Evolutionary conservation across 495 filamentous ascomycete species (phyloP), one percentile per base, ranked within the genome.

Genomic region (Rhypophila decipiens): DNA sequence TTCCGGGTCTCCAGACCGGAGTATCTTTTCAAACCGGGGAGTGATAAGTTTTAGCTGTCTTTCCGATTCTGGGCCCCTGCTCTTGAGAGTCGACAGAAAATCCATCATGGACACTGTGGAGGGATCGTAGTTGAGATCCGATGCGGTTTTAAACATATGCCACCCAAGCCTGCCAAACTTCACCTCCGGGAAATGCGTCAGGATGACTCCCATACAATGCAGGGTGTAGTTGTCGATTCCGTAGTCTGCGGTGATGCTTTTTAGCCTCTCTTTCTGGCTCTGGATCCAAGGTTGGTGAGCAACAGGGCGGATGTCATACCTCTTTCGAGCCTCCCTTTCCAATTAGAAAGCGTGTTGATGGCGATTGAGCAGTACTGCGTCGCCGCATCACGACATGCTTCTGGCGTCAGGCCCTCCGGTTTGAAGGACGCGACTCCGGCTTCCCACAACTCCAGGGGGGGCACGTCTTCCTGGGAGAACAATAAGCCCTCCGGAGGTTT

Each of bases 401-500:
- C 41, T 1, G 60, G 38, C 9, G 51, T 55, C 5, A 68, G 45
- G 31, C 58, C 52, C 3, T 43, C 39, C 36, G 58, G 49, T 0
- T 8, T 50, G 29, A 7, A 42, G 43, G 1, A 20, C 23, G 12
- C 9, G 10, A 40, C 34, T 1, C 36, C 18, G 1, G 22, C 9
- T 2, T 38, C 33, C 64, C 61, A 70, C 39, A 63, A 57, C 15
- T 40, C 22, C 2, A 55, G 27, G 1, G 41, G 45, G 5, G 68
- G 67, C 7, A 65, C 23, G 13, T 68, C 59, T 24, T 41, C 38
- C n/a, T 33, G 10, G 1, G 51, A 36, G 42, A 69, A 61, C 7
- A 44, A 15, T 20, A 47, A 27, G 8, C 20, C 20, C 2, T 33
- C 23, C 5, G n/a, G n/a, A n/a, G n/a, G n/a, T n/a, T n/a, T n/a